phyloP scores from a whole-genome alignment of 2,329 filamentous ascomycete genomes.

The Fulvia fulva region DNA sequence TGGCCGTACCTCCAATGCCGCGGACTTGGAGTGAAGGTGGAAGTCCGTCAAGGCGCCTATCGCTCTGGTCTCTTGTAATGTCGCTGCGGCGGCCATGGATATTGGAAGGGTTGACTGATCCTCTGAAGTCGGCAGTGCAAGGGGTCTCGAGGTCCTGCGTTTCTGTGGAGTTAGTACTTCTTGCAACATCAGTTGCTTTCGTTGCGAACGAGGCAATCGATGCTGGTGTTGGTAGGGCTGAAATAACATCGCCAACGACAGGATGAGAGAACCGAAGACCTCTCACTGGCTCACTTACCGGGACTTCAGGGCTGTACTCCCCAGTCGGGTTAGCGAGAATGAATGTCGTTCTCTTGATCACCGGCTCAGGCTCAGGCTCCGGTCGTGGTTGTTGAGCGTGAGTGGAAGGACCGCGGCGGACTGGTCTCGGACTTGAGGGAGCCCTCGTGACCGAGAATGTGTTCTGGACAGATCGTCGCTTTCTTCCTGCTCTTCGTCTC shows the following conservation, averaged over 20 bases:
- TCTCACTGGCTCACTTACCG: neutral
- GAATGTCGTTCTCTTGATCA: neutral
- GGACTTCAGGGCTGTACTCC: neutral
- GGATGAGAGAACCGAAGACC: slow-evolving; percentile 1
- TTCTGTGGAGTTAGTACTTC: neutral
- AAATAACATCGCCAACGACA: neutral
- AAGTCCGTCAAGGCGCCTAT: neutral
- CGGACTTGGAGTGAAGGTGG: neutral
- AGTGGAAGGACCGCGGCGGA: neutral
- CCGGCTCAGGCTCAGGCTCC: neutral
- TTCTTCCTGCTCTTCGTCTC: neutral
- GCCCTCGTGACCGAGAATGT: neutral
- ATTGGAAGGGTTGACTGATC: neutral
- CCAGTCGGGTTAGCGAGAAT: neutral
- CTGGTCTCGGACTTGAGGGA: neutral
- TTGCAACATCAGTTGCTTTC: neutral
- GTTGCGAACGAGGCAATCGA: neutral
- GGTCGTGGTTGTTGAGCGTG: neutral
- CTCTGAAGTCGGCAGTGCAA: neutral
- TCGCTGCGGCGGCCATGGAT: neutral
- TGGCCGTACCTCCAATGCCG: neutral
- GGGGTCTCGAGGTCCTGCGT: neutral
- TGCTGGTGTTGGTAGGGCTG: neutral
- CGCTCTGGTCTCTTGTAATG: neutral
- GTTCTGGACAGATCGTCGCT: neutral